These are phyloP conservation scores for Leccinum subtestaceum DNA, from an alignment of 768 basidiomycete genomes.

Conservation along the genomic window DNA sequence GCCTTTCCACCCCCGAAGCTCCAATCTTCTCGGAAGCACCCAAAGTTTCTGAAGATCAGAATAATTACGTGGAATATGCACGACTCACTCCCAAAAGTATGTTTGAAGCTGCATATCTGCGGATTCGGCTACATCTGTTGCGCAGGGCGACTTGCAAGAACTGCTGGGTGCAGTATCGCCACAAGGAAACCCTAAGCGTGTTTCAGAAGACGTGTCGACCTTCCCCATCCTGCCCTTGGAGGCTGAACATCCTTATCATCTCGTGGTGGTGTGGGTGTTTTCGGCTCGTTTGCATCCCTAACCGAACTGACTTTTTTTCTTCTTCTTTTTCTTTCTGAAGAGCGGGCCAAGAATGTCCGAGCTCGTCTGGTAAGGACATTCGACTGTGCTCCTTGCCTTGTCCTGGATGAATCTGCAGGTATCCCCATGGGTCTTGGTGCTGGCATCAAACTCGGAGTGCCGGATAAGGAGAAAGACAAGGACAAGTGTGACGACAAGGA, in stretches of 20 bases:
- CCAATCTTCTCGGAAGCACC: slow-evolving; percentile 23
- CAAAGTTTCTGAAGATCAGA: slow-evolving; percentile 59
- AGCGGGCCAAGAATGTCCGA: slow-evolving; percentile 80
- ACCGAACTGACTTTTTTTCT: slow-evolving; percentile 15
- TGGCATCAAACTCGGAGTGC: slow-evolving; percentile 66
- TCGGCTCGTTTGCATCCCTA: slow-evolving; percentile 1
- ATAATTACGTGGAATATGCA: slow-evolving; percentile 88
- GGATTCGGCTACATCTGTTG: slow-evolving; percentile 2
- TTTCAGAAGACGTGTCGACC: slow-evolving; percentile 22
- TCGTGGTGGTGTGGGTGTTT: slow-evolving; percentile 67
- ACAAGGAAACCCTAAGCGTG: slow-evolving; percentile 30
- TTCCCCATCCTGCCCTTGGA: slow-evolving; percentile 52
- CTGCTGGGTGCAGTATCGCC: slow-evolving; percentile 60
- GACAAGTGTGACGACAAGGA: slow-evolving; percentile 32
- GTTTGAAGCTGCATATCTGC: slow-evolving; percentile 2
- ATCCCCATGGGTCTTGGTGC: slow-evolving; percentile 79
- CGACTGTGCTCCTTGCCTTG: neutral
- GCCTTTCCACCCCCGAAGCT: slow-evolving; percentile 23
- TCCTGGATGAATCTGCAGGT: slow-evolving; percentile 38
- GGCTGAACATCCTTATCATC: slow-evolving; percentile 66
- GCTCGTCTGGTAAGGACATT: slow-evolving; percentile 53
- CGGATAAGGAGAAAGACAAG: slow-evolving; percentile 41
- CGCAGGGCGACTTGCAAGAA: slow-evolving; percentile 70
- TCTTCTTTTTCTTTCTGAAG: slow-evolving; percentile 32
- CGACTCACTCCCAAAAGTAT: slow-evolving; percentile 72